Evolutionary conservation across 768 basidiomycete genomes (phyloP), one percentile per base, ranked within the genome.

Genomic region (Mycena indigotica): DNA sequence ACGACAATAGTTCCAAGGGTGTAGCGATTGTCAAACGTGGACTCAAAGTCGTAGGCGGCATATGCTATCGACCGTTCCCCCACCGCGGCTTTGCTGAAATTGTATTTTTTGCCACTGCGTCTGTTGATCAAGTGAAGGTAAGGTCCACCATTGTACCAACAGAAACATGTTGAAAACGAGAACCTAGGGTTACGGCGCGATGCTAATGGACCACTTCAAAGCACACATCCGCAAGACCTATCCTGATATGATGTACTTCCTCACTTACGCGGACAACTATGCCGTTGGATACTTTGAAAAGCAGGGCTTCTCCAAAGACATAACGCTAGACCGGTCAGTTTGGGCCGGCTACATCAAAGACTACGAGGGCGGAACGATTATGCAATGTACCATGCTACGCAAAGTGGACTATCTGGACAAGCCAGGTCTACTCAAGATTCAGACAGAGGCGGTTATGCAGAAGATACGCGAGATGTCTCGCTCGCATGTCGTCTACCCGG

Each of bases 271-370:
- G 46, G 97, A 99, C 74, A 98, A 98, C 72, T 99, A 93, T 69
- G 97, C 97, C 17, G 95, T 98, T 35, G 96, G 97, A 3, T 99
- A 98, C 74, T 98, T 99, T 80, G 94, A 94, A 71, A 99, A 98
- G 70, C 97, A 98, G 77, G 97, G 97, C 0, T 99, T 99, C 73
- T 91, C 93, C 5, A 98, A 98, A 71, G 95, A 98, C 56, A 96
- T 99, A 60, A 89, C 90, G 0, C 82, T 97, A n/a, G 88, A 89
- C 58, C 84, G 95, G 41, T 85, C 90, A 2, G 80, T 89, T 6
- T 99, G 97, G 97, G 95, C 96, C 0, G 97, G 95, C 12, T 98
- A 99, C 72, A 98, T 99, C 85, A 99, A 98, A 72, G 97, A 99
- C 71, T 99, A 99, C 73, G 97, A 99, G 72, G 96, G 96, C 38